These are phyloP conservation scores for Bolboschoenus planiculmis DNA, from an alignment of 176 grass and related monocot genomes.

Conservation along the genomic window DNA sequence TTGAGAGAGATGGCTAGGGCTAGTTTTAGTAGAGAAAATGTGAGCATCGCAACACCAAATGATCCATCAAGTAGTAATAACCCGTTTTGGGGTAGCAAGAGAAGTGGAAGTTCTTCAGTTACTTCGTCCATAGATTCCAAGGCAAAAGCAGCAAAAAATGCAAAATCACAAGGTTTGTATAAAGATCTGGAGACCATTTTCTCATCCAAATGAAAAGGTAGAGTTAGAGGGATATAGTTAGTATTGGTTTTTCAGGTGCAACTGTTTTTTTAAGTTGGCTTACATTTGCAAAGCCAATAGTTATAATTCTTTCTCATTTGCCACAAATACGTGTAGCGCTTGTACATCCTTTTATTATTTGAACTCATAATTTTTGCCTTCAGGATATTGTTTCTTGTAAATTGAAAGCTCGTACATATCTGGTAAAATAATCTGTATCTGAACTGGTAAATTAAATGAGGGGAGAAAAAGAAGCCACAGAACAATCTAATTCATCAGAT, in stretches of 20 bases:
- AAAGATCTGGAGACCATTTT: constrained; percentile 81
- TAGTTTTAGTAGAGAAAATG: constrained; percentile 67
- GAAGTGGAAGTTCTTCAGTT: constrained; percentile 42
- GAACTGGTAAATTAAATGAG: neutral
- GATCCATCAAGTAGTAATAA: constrained; percentile 54
- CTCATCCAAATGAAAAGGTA: constrained; percentile 43
- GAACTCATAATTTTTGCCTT: neutral
- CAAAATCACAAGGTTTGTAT: constrained; percentile 50
- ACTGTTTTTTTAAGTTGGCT: neutral
- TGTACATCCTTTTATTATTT: constrained; percentile 7
- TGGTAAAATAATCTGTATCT: neutral
- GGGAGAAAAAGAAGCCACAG: neutral
- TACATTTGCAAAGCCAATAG: constrained; percentile 11
- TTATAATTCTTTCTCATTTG: neutral
- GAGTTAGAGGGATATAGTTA: neutral
- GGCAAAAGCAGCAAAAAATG: constrained; percentile 36
- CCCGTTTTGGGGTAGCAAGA: constrained; percentile 27
- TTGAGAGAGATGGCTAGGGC: constrained; percentile 82
- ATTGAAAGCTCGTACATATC: neutral
- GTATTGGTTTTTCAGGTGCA: neutral
- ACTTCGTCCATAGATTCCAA: constrained; percentile 39
- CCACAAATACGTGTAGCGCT: neutral
- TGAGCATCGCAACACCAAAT: neutral
- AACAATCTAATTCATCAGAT: neutral
- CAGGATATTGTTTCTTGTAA: constrained; percentile 5